Evolutionary conservation across 495 filamentous ascomycete species (phyloP), one percentile per base, ranked within the genome.

Genomic region (Lophium mytilinum): DNA sequence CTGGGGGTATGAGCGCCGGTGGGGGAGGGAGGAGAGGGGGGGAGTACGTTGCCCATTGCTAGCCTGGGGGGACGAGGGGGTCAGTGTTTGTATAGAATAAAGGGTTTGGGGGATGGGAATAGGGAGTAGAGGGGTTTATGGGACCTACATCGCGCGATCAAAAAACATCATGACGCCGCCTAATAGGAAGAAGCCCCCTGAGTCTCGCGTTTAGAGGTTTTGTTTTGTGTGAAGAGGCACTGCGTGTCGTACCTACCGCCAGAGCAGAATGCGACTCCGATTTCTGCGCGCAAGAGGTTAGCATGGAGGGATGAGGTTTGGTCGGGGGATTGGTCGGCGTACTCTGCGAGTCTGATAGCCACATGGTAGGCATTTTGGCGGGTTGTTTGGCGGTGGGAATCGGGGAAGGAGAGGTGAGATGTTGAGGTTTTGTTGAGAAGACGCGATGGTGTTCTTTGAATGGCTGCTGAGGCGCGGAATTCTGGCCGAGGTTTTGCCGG

Each of bases 311-410:
- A 37, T 37, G 10, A 41, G 24, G 39, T 14, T 45, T 1, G 17
- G 14, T 9, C 24, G 36, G 18, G 52, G 15, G 18, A 35, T n/a
- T n/a, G n/a, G n/a, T n/a, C n/a, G 19, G 76, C 85, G 66, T 78
- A 96, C 93, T 98, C 75, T 98, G 93, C 59, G 85, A 81, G 69
- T 98, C 93, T 62, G 90, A 87, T 58, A 98, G 78, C 93, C 93
- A 98, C 86, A 95, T 94, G 56, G 86, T 78, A 52, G 83, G 82
- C 82, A 86, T 78, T 17, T 53, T 71, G 65, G 54, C 51, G 21
- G 17, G 43, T 12, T 7, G 14, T 30, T 18, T 15, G 42, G 5
- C 3, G 34, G 8, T 24, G 19, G 15, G 49, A 37, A 18, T 14
- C 9, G 14, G 17, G 18, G 33, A 17, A 24, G 17, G 17, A 30